Evolutionary conservation across 352 stramenopile genomes (phyloP), one percentile per base, ranked within the genome.

Genomic region (Pythium pyrilobum): DNA sequence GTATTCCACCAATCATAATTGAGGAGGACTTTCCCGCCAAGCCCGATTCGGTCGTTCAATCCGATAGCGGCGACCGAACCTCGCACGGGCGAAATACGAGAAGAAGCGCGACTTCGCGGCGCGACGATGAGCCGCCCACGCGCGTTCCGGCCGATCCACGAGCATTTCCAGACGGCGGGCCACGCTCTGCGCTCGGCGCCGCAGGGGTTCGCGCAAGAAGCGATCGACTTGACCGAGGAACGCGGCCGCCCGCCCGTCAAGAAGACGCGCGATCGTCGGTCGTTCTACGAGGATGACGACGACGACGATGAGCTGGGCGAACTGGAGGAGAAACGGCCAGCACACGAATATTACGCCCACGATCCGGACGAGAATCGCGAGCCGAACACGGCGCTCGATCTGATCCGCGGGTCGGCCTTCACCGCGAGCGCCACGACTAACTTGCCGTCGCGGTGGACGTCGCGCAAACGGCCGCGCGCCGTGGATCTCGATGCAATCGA

Each of bases 271-370:
- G 7, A 21, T 7, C 45, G 20, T 39, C 49, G 49, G 25, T 56
- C 54, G 33, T 89, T 87, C 52, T 85, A 82, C 40, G 74, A 78
- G 4, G 72, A 73, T 20, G 67, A 80, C 36, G 72, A 81, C 8
- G 60, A 70, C 11, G 64, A 59, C 36, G 49, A 41, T 13, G 62
- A 67, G 9, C 51, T 58, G 9, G 47, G 24, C 40, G 29, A 21
- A 41, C 36, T 24, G 10, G 13, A 12, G 42, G 13, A 20, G 23
- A 15, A 54, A 29, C 29, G 24, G 15, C 21, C 11, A 36, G 23
- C 45, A 42, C 13, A 40, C 18, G 25, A 8, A 10, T n/a, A 33
- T 13, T 13, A 15, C 9, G 18, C 20, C 2, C 20, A 11, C n/a
- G 31, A 13, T 20, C 37, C 23, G 20, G 43, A 60, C 36, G 72